Percentiles rank a stretch among this genome's conserved stretches.
Conservation (phyloP, 75 land plant species). For the Adiantum capillusveneris region DNA sequence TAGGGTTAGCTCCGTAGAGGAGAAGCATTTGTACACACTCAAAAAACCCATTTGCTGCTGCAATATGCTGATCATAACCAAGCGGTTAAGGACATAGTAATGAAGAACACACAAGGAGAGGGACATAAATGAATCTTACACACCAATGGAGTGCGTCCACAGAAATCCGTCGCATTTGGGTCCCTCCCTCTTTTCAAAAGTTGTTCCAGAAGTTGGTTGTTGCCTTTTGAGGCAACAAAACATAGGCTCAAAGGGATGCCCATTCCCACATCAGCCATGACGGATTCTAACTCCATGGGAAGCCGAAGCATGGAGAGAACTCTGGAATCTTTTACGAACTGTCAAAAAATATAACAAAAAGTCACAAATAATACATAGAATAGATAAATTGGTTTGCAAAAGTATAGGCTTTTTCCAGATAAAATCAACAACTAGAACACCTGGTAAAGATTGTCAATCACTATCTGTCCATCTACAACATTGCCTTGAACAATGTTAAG, state of each 20-base stretch:
- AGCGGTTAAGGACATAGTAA: too few relatives aligned
- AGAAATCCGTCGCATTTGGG: constrained; percentile 48
- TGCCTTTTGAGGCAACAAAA: constrained; percentile 39
- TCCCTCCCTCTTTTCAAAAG: constrained; percentile 35
- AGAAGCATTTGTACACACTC: constrained; percentile 57
- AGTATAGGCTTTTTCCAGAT: too few relatives aligned
- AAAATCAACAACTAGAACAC: too few relatives aligned
- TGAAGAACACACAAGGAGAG: too few relatives aligned
- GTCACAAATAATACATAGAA: too few relatives aligned
- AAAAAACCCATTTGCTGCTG: constrained; percentile 59
- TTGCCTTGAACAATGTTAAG: constrained; percentile 46
- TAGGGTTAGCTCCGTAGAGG: constrained; percentile 58
- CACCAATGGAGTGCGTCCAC: constrained; percentile 49
- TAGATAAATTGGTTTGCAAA: too few relatives aligned
- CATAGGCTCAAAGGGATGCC: constrained; percentile 40
- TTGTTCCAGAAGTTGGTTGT: constrained; percentile 32
- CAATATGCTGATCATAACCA: constrained; percentile 63
- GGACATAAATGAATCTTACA: too few relatives aligned
- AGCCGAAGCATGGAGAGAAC: constrained; percentile 35
- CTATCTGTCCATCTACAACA: constrained; percentile 49
- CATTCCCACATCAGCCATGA: constrained; percentile 31
- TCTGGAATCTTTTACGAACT: constrained; percentile 42
- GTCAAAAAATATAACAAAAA: too few relatives aligned
- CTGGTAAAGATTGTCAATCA: constrained; percentile 60
- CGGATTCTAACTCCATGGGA: constrained; percentile 35